phyloP scores from a whole-genome alignment of 176 grass and related monocot genomes.

The Eragrostis nindensis region DNA sequence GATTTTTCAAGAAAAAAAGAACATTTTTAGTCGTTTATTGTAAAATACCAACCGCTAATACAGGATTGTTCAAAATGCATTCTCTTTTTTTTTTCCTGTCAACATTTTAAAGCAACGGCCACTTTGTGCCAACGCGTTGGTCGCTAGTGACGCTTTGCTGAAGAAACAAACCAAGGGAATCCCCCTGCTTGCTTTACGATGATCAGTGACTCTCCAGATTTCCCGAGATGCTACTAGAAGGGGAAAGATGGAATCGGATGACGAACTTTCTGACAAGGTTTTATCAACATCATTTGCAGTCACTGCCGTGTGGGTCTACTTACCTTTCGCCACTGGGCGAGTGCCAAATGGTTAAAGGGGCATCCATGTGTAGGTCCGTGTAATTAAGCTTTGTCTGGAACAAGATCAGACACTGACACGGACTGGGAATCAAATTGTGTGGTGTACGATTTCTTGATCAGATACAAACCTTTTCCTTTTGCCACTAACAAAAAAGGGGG shows the following conservation, averaged over 20 bases:
- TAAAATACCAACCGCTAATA: background rate
- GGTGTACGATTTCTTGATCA: background rate
- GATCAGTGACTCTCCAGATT: background rate
- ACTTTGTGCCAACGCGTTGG: background rate
- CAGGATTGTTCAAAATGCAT: background rate
- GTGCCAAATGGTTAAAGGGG: slow-evolving; percentile 20
- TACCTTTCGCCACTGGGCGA: background rate
- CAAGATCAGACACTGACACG: slow-evolving; percentile 19
- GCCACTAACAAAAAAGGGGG: background rate
- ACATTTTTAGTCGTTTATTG: background rate
- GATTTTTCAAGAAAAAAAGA: background rate
- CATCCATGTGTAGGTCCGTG: slow-evolving; percentile 35
- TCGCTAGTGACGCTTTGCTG: slow-evolving; percentile 5
- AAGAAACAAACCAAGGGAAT: background rate
- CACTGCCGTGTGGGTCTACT: slow-evolving; percentile 23
- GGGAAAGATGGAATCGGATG: slow-evolving; percentile 16
- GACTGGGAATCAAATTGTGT: slow-evolving; percentile 6
- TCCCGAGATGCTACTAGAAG: slow-evolving; percentile 26
- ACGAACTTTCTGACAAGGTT: background rate
- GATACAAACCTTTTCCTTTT: background rate
- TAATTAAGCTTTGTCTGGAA: background rate
- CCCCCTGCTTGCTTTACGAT: background rate
- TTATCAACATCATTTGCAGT: background rate
- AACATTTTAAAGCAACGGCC: background rate
- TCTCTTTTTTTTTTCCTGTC: background rate